Conservation (phyloP, 768 basidiomycete species). For the Panellus pusillus region DNA sequence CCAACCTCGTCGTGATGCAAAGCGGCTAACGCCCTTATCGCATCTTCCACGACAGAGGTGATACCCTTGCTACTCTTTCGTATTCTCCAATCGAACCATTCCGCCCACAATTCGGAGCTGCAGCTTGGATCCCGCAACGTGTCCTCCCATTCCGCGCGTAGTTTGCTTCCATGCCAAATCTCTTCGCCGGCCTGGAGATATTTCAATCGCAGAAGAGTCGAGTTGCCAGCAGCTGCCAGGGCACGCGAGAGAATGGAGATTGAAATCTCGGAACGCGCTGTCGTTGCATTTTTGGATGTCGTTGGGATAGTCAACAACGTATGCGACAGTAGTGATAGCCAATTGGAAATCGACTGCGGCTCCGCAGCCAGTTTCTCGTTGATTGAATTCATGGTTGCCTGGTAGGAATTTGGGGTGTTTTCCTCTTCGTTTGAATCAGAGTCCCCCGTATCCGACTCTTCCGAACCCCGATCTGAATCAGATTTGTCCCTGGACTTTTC, state of each 20-base stretch:
- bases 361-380: conserved; percentile 53
- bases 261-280: conserved; percentile 69
- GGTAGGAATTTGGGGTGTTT: conserved; percentile 50
- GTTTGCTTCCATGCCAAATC: conserved; percentile 59
- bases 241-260: conserved; percentile 69
- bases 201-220: conserved; percentile 52
- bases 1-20: conserved; percentile 52
- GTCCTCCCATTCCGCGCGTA: conserved; percentile 68
- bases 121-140: conserved; percentile 51
- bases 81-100: conserved; percentile 79
- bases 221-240: conserved; percentile 51
- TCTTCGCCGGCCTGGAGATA: conserved; percentile 76
- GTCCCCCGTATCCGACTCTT: conserved; percentile 30
- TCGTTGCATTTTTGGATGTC: conserved; percentile 65
- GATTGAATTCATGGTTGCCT: conserved; percentile 56
- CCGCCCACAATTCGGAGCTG: conserved; percentile 64
- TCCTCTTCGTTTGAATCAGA: conserved; percentile 41
- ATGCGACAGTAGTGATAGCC: conserved; percentile 65
- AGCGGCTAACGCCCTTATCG: conserved; percentile 43
- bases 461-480: conserved; percentile 32
- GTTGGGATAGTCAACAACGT: conserved; percentile 62
- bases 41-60: conserved; percentile 54
- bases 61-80: conserved; percentile 47
- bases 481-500: conserved; percentile 32
- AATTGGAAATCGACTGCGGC: conserved; percentile 54